These are phyloP conservation scores for Trametes gibbosa DNA, from an alignment of 768 basidiomycete genomes.

Conservation along the genomic window DNA sequence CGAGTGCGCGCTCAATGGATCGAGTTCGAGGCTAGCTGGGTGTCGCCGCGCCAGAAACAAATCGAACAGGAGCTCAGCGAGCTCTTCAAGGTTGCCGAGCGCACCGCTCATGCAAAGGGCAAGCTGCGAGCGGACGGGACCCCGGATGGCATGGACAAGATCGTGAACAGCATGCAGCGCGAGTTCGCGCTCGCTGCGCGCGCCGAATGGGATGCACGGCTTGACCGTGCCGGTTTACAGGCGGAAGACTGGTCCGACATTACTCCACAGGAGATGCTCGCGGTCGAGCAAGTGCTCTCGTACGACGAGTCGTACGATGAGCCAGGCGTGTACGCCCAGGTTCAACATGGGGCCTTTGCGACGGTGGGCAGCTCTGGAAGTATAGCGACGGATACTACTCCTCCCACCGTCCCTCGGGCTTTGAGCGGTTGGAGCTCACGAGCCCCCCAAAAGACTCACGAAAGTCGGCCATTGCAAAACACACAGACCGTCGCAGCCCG, in stretches of 20 bases:
- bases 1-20: slow-evolving; percentile 12
- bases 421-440: background rate
- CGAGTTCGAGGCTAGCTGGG: slow-evolving; percentile 13
- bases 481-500: slow-evolving; percentile 6
- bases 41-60: slow-evolving; percentile 2
- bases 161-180: slow-evolving; percentile 9
- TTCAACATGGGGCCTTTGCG: background rate
- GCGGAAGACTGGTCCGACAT: slow-evolving; percentile 21
- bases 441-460: background rate
- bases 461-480: background rate
- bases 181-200: slow-evolving; percentile 13
- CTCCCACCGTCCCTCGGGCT: background rate
- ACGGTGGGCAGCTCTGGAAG: background rate
- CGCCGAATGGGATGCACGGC: slow-evolving; percentile 16
- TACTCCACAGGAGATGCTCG: slow-evolving; percentile 13
- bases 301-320: slow-evolving; percentile 13
- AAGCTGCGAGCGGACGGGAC: background rate
- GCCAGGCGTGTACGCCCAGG: background rate
- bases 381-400: background rate
- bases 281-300: slow-evolving; percentile 13
- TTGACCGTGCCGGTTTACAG: slow-evolving; percentile 11
- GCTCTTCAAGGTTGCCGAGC: slow-evolving; percentile 8
- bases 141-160: background rate
- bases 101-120: slow-evolving; percentile 6
- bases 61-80: slow-evolving; percentile 4